Base-by-base conservation (phyloP, 2,329 filamentous ascomycete genomes). In the Beauveria sp. region DNA sequence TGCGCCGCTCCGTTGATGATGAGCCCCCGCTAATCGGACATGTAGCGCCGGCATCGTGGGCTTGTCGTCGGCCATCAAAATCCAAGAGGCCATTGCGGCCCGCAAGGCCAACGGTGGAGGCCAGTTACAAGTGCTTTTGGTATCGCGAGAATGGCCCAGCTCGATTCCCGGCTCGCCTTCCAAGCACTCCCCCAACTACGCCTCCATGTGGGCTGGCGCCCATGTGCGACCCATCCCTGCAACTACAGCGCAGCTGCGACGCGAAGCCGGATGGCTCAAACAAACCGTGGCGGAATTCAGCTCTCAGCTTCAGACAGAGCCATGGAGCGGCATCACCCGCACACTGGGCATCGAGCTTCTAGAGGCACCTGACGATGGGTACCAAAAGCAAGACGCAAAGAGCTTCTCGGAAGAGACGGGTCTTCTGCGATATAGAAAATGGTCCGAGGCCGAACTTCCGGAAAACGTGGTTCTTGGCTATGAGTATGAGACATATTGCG, bases 121-220 rank as follows among this genome's bases (percentile, higher is more conserved):
- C 28, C 48, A 60, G 2, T 12, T 10, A 60, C 64, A 26, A 55
- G 64, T 75, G 0, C 62, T 74, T 3, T 60, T 75, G 7, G 68
- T 71, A 2, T 67, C 73, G 2, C 67, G 69, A 38, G 73, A 75
- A 67, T 75, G 73, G 73, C 73, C 73, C 8, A 69, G 65, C 7
- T 72, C 70, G 18, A 71, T 73, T 1, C 71, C 72, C 0, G 72
- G 72, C 0, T 68, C 69, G 0, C 69, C 72, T 0, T 59, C 64
- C 1, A 12, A 53, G 1, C 71, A 72, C 59, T 75, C 73, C 0
- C 64, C 67, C 24, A 68, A 84, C 72, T 85, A 79, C 68, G 80
- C 82, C 16, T 84, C 82, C 34, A 81, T 82, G 57, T 84, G 81
- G 82, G 82, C 77, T 42, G 82, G 82, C 12, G 82, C 82, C 2